Evolutionary conservation across 768 basidiomycete genomes (phyloP).

Genomic region (Steccherinum ochraceum): DNA sequence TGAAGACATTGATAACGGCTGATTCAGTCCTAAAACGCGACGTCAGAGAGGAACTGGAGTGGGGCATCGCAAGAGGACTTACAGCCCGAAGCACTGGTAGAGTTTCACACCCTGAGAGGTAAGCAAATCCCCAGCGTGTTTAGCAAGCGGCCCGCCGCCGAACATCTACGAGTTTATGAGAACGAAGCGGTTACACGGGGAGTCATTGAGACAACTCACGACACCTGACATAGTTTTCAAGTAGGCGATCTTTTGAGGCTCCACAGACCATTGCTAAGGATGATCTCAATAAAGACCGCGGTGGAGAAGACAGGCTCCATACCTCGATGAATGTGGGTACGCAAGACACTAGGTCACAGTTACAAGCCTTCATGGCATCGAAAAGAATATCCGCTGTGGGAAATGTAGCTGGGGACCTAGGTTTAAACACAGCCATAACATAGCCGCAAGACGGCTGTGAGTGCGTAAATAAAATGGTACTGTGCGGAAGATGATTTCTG

Average conservation of each 20-base stretch:
- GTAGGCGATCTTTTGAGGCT: conserved; percentile 12
- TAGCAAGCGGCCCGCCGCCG: conserved; percentile 23
- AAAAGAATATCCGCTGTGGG: conserved; percentile 27
- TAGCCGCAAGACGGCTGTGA: conserved; percentile 21
- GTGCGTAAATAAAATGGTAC: not conserved
- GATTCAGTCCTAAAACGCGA: conserved; percentile 13
- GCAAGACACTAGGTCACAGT: conserved; percentile 18
- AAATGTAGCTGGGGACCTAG: conserved; percentile 18
- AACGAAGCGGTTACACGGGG: not conserved
- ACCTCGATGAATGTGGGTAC: conserved; percentile 31
- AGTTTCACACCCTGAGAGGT: conserved; percentile 16
- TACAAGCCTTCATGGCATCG: conserved; percentile 16
- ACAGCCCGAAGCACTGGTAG: conserved; percentile 18
- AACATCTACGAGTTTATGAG: conserved; percentile 15
- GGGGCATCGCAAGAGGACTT: not conserved
- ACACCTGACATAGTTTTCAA: conserved; percentile 16
- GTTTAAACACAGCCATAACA: conserved; percentile 23
- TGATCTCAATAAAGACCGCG: not conserved
- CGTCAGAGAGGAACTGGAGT: not conserved
- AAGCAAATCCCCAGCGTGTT: conserved; percentile 19
- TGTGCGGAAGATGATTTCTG: too few species aligned
- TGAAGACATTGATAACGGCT: conserved; percentile 15
- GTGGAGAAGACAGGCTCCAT: not conserved
- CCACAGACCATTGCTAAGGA: conserved; percentile 19
- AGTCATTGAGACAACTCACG: conserved; percentile 8